Base-by-base conservation (phyloP, 2,329 filamentous ascomycete species). In the Pseudogymnoascus sp. region DNA sequence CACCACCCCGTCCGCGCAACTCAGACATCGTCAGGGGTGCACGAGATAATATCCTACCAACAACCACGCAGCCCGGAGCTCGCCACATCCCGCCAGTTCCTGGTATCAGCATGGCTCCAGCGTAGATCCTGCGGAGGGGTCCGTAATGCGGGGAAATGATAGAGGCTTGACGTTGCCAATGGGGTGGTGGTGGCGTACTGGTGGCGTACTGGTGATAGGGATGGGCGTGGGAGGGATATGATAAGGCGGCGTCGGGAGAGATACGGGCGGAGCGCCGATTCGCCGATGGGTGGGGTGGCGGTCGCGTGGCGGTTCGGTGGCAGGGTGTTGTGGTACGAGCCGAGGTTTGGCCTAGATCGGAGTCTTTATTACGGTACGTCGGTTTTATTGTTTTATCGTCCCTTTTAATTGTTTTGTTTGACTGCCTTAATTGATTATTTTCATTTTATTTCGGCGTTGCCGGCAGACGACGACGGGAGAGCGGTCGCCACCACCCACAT, bases 231-330 rank as follows among this genome's bases (percentile, higher is more conserved):
- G 8, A 55, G n/a, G 1, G n/a, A 55, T 33, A 33, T 55, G 49
- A 55, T 55, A 55, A 55, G 49, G n/a, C 49, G 28, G 28, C 49
- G n/a, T 18, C 2, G 25, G 25, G 43, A 16, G 49, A 55, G 49
- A 55, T 55, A 55, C 7, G 49, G 28, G 49, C 49, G 49, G 49
- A 55, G 49, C n/a, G 49, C 49, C 25, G 49, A 55, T 55, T 55
- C 49, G 49, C 49, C 49, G 49, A 33, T 33, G 9, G 3, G n/a
- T 14, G 49, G 49, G 28, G 49, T 55, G 49, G 49, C 45, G 45
- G 45, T 52, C 25, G n/a, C 31, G 45, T 52, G 45, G 45, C 49
- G 49, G 25, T 33, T 52, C 25, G 49, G 49, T 55, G 28, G 9
- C 49, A 31, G 49, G 49, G 25, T 16, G 9, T 9, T 18, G n/a